These are phyloP conservation scores for Lentinula novae-zelandiae DNA, from an alignment of 1,284 basidiomycete genomes.

Conservation along the genomic window DNA sequence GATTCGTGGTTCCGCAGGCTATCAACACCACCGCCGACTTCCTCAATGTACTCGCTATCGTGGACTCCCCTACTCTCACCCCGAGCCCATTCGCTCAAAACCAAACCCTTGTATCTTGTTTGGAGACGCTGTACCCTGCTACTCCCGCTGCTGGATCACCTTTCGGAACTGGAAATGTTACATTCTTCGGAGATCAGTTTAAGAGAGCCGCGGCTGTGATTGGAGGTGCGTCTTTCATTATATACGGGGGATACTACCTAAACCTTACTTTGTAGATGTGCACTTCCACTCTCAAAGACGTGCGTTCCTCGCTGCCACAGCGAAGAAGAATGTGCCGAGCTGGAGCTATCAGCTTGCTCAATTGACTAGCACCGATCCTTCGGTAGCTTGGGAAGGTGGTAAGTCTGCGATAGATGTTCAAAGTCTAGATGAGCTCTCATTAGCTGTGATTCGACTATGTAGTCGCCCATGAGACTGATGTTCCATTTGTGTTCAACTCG, in stretches of 20 bases:
- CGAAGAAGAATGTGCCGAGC: constrained; percentile 5
- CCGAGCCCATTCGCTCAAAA: background rate
- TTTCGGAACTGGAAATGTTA: constrained; percentile 6
- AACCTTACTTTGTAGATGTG: background rate
- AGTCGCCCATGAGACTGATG: constrained; percentile 24
- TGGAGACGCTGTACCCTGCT: constrained; percentile 3
- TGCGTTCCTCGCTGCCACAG: background rate
- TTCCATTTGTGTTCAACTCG: constrained; percentile 21
- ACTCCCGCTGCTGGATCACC: constrained; percentile 1
- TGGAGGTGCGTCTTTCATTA: background rate
- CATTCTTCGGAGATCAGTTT: constrained; percentile 5
- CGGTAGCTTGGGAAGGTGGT: constrained; percentile 20
- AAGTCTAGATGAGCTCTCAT: too few relatives aligned
- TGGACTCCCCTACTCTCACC: background rate
- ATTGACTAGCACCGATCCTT: constrained; percentile 12
- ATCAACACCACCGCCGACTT: constrained; percentile 19
- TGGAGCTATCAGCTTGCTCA: constrained; percentile 19
- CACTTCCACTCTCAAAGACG: constrained; percentile 9
- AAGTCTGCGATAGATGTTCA: background rate
- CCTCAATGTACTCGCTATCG: constrained; percentile 10
- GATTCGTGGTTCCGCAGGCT: constrained; percentile 19
- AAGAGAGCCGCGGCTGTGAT: constrained; percentile 2
- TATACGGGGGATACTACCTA: background rate
- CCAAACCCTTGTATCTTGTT: background rate
- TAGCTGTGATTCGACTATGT: background rate